A percentile compares a stretch with the other conserved stretches of the same genome.
Evolutionary conservation across 2,329 filamentous ascomycete species (phyloP).

Genomic region (Trichoderma koningii): DNA sequence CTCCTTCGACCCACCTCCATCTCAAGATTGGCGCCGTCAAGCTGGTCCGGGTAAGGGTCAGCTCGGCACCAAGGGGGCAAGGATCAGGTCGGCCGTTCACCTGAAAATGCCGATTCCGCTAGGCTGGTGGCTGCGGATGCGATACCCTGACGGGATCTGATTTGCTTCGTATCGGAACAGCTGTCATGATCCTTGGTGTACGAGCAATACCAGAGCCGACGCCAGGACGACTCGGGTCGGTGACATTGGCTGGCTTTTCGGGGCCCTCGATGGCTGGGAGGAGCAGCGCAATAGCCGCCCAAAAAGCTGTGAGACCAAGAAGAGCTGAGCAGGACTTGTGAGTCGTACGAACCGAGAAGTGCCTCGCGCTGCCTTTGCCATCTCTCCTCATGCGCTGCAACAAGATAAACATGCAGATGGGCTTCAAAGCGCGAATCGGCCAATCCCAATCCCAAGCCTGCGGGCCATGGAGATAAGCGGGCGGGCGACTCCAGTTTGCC

Average conservation of each 20-base stretch:
- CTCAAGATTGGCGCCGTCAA: slow-evolving; percentile 17
- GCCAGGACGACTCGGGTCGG: neutral
- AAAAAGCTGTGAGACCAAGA: neutral
- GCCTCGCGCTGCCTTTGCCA: neutral
- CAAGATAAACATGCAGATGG: slow-evolving; percentile 17
- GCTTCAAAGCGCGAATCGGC: slow-evolving; percentile 9
- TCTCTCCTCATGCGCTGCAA: slow-evolving; percentile 7
- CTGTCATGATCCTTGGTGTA: too few species aligned
- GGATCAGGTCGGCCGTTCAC: slow-evolving; percentile 9
- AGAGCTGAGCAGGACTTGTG: neutral
- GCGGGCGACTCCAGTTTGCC: slow-evolving; percentile 1
- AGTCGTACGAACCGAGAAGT: neutral
- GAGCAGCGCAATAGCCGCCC: neutral
- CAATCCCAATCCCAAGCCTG: slow-evolving; percentile 16
- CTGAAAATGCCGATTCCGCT: slow-evolving; percentile 17
- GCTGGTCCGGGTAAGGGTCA: too few species aligned
- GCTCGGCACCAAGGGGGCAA: neutral
- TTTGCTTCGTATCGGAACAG: too few species aligned
- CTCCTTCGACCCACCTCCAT: slow-evolving; percentile 12
- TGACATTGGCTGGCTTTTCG: neutral
- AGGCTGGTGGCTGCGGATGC: slow-evolving; percentile 17
- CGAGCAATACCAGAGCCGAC: neutral
- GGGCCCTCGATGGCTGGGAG: too few species aligned
- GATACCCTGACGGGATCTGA: neutral
- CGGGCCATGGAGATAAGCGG: slow-evolving; percentile 19